phyloP scores from a whole-genome alignment of 2,329 filamentous ascomycete genomes.

The Talaromyces funiculosus region DNA sequence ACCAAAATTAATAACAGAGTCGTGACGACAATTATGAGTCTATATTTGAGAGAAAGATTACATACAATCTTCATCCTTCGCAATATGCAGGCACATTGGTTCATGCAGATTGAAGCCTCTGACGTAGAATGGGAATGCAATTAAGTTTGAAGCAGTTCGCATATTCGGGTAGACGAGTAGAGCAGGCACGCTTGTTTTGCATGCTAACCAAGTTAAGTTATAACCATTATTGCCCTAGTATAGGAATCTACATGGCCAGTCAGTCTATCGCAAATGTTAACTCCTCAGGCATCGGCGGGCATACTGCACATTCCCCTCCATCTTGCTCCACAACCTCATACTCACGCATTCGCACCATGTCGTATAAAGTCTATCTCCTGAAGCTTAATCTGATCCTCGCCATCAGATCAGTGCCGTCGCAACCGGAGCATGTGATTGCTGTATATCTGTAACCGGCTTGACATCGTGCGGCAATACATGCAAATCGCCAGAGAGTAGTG shows the following conservation, averaged over 20 bases:
- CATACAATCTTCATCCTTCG: background rate
- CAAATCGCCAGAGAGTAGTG: background rate
- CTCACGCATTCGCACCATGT: conserved; percentile 1
- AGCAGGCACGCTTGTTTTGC: no score
- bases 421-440: background rate
- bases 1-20: background rate
- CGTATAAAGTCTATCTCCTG: background rate
- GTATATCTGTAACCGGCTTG: background rate
- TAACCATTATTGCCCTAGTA: background rate
- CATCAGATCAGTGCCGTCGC: background rate
- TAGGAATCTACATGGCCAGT: background rate
- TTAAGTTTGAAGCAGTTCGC: background rate
- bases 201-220: no score
- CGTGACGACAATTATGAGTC: background rate
- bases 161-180: background rate
- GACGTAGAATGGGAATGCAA: background rate
- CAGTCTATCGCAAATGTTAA: background rate
- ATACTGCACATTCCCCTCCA: background rate
- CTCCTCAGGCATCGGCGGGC: background rate
- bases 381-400: background rate
- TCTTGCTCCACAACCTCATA: conserved; percentile 7
- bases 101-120: background rate
- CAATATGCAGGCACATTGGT: background rate
- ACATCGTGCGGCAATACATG: background rate
- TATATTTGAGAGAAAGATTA: no score